Evolutionary conservation across 1,284 basidiomycete genomes (phyloP).

Genomic region (Trichosporon faecale): DNA sequence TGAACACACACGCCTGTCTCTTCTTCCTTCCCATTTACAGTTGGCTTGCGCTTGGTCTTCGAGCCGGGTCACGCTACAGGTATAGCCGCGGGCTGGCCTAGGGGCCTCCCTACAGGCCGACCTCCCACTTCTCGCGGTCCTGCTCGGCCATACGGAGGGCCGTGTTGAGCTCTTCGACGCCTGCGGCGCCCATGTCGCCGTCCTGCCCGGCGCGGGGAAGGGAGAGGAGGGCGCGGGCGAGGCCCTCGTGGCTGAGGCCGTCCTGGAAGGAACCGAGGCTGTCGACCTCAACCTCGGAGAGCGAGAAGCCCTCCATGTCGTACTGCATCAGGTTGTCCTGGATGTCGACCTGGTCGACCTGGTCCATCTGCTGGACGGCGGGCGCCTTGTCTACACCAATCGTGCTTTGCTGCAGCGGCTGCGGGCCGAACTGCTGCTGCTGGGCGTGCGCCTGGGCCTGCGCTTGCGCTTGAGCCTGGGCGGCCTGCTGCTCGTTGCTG

Average conservation of each 20-base stretch:
- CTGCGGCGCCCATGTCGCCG: conserved; percentile 12
- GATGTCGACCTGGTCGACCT: conserved; percentile 9
- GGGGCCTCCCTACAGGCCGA: conserved; percentile 1
- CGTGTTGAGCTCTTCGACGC: conserved; percentile 17
- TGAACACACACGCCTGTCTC: background rate
- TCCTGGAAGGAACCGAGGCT: conserved; percentile 2
- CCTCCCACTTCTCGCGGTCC: conserved; percentile 21
- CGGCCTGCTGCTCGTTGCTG: background rate
- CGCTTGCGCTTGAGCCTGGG: background rate
- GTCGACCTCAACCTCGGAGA: conserved; percentile 4
- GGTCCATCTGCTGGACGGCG: background rate
- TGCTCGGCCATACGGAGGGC: conserved; percentile 25
- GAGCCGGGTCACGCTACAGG: too few species aligned
- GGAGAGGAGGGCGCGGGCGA: conserved; percentile 26
- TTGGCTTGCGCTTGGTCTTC: background rate
- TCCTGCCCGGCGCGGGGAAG: conserved; percentile 19
- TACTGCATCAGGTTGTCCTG: conserved; percentile 56
- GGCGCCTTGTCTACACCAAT: background rate
- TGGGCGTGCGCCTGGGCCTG: background rate
- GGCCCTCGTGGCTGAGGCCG: conserved; percentile 22
- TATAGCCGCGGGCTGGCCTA: too few species aligned
- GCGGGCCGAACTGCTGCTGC: conserved; percentile 4
- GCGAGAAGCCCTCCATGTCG: conserved; percentile 39
- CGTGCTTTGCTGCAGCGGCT: background rate
- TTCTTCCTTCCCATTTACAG: background rate